A percentile compares a stretch with the other conserved stretches of the same genome.
These are phyloP conservation scores for Tarenaya hassleriana DNA, from an alignment of 345 rosid species.

Conservation along the genomic window DNA sequence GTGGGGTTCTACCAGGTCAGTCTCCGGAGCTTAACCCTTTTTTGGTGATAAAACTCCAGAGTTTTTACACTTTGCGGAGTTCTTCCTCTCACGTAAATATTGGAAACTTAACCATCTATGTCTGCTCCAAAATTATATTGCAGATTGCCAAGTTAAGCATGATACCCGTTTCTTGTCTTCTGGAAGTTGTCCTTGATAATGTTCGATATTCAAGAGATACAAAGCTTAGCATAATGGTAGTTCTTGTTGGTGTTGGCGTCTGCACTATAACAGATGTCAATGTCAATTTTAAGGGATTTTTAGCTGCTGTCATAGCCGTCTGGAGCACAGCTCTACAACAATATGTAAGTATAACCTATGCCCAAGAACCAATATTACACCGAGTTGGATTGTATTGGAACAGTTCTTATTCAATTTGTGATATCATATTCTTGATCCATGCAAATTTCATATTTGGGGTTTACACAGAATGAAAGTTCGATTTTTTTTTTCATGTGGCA, in stretches of 20 bases:
- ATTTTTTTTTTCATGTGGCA: too few species aligned
- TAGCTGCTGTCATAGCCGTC: conserved; percentile 87
- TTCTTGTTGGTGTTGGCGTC: conserved; percentile 93
- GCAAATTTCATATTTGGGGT: too few species aligned
- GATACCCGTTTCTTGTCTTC: conserved; percentile 95
- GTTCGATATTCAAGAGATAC: conserved; percentile 93
- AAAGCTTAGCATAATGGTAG: conserved; percentile 86
- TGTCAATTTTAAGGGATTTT: conserved; percentile 82
- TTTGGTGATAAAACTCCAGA: too few species aligned
- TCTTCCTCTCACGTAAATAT: neutral
- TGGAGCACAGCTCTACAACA: conserved; percentile 99
- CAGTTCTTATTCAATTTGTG: too few species aligned
- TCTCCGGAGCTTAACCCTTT: neutral
- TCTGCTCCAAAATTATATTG: conserved; percentile 16
- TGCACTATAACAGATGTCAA: conserved; percentile 99
- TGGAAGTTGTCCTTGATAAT: conserved; percentile 89
- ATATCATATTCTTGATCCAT: too few species aligned
- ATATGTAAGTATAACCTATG: conserved; percentile 65
- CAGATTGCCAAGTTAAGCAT: conserved; percentile 98
- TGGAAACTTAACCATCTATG: too few species aligned
- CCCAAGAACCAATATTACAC: too few species aligned
- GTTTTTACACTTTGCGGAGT: neutral
- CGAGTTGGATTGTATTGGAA: too few species aligned
- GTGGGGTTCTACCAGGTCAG: conserved; percentile 99
- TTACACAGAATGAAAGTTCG: too few species aligned